These are phyloP conservation scores for Hypomontagnella submonticulosa DNA, from an alignment of 495 filamentous ascomycete species.

Conservation along the genomic window DNA sequence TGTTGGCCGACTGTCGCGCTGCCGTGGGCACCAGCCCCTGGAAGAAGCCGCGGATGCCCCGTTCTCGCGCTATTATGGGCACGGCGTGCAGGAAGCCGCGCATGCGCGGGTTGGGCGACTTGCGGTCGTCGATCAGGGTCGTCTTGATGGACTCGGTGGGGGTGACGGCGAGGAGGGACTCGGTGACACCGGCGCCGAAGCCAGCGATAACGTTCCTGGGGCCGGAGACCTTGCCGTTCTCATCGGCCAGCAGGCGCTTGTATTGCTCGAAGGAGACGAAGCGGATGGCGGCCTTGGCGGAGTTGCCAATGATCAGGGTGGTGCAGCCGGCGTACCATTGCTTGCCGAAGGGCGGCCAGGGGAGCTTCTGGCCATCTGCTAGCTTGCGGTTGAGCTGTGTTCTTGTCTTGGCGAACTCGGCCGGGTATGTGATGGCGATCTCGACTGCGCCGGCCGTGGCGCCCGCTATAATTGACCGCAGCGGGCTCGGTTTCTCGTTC, in stretches of 20 bases:
- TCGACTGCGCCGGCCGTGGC: slow-evolving; percentile 93
- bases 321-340: slow-evolving; percentile 99
- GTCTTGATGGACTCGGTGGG: slow-evolving; percentile 99
- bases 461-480: slow-evolving; percentile 89
- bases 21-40: slow-evolving; percentile 97
- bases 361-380: slow-evolving; percentile 83
- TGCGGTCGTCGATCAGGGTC: slow-evolving; percentile 96
- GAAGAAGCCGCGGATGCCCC: slow-evolving; percentile 92
- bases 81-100: slow-evolving; percentile 92
- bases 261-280: slow-evolving; percentile 97
- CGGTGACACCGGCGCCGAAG: slow-evolving; percentile 93
- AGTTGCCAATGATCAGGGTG: slow-evolving; percentile 96
- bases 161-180: slow-evolving; percentile 92
- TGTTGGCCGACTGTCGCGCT: slow-evolving; percentile 93
- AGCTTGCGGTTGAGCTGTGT: slow-evolving; percentile 92
- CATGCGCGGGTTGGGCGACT: slow-evolving; percentile 84
- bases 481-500: slow-evolving; percentile 74
- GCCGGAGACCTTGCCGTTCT: slow-evolving; percentile 88
- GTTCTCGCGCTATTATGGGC: slow-evolving; percentile 84
- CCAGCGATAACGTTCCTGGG: slow-evolving; percentile 92
- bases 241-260: slow-evolving; percentile 83
- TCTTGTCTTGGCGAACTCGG: slow-evolving; percentile 97
- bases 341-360: slow-evolving; percentile 91
- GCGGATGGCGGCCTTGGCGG: slow-evolving; percentile 92
- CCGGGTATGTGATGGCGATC: slow-evolving; percentile 97